Percentiles rank a stretch among this genome's conserved stretches.
Conservation (phyloP, 75 land plant genomes). For the Adiantum capillusveneris region DNA sequence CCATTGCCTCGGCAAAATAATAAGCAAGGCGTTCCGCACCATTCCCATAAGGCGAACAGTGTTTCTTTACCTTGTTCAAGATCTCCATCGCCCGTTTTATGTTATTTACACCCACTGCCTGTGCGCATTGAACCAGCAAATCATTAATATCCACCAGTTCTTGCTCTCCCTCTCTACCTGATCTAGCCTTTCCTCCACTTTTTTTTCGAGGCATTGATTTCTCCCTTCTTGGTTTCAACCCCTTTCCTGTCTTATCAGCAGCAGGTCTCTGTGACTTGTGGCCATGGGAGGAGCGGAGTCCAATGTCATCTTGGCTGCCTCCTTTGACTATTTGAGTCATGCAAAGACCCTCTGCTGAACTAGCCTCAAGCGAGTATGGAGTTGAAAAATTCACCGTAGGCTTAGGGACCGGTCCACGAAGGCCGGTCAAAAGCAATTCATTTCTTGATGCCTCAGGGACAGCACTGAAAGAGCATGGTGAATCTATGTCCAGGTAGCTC, state of each 20-base stretch:
- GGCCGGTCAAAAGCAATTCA: background rate
- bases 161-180: background rate
- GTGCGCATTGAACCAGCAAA: constrained; percentile 1
- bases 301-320: constrained; percentile 4
- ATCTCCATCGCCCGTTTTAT: background rate
- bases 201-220: background rate
- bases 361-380: background rate
- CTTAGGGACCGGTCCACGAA: background rate
- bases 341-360: background rate
- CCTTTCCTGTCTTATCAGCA: background rate
- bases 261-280: background rate
- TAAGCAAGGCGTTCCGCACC: constrained; percentile 1
- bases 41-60: constrained; percentile 3
- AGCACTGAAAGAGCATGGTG: background rate
- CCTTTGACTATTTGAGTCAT: background rate
- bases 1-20: constrained; percentile 8
- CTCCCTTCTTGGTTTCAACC: constrained; percentile 1
- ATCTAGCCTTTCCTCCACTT: background rate
- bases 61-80: constrained; percentile 4
- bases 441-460: background rate
- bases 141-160: constrained; percentile 4
- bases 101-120: constrained; percentile 5
- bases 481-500: background rate
- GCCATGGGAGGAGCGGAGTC: background rate
- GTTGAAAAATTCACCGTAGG: background rate